phyloP scores from a whole-genome alignment of 352 stramenopile genomes.

The Globisporangium yorkense region DNA sequence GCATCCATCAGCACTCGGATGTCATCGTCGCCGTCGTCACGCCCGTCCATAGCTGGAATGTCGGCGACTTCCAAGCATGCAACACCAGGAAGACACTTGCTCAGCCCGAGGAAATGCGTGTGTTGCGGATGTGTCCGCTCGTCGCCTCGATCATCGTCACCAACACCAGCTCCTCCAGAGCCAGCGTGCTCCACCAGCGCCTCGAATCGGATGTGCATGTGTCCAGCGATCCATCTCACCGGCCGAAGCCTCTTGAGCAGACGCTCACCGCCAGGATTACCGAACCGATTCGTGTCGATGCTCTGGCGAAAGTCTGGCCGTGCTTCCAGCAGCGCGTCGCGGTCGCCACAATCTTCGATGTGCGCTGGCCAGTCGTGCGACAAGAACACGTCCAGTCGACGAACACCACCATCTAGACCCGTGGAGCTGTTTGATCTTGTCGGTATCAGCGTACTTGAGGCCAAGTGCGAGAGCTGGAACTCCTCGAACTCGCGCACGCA shows the following conservation, averaged over 20 bases:
- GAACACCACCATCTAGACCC: background rate
- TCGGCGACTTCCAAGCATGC: constrained; percentile 85
- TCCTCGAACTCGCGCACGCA: constrained; percentile 86
- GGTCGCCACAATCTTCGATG: constrained; percentile 87
- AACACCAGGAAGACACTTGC: constrained; percentile 89
- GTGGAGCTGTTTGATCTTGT: too few species aligned
- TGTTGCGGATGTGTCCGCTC: constrained; percentile 23
- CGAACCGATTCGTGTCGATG: constrained; percentile 77
- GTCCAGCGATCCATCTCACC: constrained; percentile 90
- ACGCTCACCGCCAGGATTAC: constrained; percentile 67
- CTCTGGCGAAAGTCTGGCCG: constrained; percentile 88
- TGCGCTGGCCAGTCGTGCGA: constrained; percentile 93
- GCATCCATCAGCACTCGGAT: constrained; percentile 66
- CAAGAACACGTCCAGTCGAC: constrained; percentile 82
- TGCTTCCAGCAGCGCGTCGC: constrained; percentile 43
- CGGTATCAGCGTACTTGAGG: too few species aligned
- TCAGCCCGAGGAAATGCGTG: constrained; percentile 86
- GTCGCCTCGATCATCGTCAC: background rate
- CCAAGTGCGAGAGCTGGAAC: constrained; percentile 55
- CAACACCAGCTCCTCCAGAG: background rate
- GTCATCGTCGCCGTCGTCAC: constrained; percentile 8
- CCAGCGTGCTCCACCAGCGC: constrained; percentile 64
- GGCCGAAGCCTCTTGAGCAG: constrained; percentile 82
- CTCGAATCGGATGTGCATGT: constrained; percentile 94
- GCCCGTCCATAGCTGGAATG: constrained; percentile 12